Evolutionary conservation across 306 rosid species (phyloP), one percentile per base, ranked within the genome.

Genomic region (Cicer pinnatifidum): DNA sequence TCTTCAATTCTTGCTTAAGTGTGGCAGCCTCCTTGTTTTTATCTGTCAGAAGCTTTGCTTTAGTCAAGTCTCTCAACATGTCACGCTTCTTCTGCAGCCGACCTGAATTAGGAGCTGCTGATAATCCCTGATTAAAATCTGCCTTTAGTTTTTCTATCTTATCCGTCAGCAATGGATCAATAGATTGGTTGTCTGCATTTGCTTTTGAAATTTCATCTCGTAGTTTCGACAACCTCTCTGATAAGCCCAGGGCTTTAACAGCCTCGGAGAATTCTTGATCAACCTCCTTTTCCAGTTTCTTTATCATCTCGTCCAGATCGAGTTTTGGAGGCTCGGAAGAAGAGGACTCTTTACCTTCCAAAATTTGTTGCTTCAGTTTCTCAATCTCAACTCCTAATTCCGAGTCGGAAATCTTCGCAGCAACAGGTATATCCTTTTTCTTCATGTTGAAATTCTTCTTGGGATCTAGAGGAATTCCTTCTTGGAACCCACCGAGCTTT

Each of bases 391-490:
- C 80, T 81, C 77, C 86, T 68, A 85, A 54, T 40, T 90, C 84
- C 57, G 76, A 79, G 78, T 71, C 85, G 0, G 81, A 35, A 79
- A 78, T 78, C 81, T 76, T 81, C 46, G 54, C 58, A 75, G 75
- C 50, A 65, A 69, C 47, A 10, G 87, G 82, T 59, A 65, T 43
- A 20, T 88, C 97, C 78, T 65, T 95, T 88, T 75, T 85, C 83
- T 87, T 91, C 99, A 91, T 91, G 83, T 81, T 87, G 66, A 48
- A 4, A 70, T 83, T 84, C 87, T 37, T 85, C 81, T 73, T 72
- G 3, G 96, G 95, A 64, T 90, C 97, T 61, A 79, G 9, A 67
- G 91, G 95, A 70, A 89, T 43, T 62, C 94, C 96, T 88, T 91
- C 96, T 68, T 82, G 85, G 78, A 89, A 83, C 33, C 88, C 91